Base-by-base conservation (phyloP, 495 filamentous ascomycete genomes). In the Aspergillus taichungensis region DNA sequence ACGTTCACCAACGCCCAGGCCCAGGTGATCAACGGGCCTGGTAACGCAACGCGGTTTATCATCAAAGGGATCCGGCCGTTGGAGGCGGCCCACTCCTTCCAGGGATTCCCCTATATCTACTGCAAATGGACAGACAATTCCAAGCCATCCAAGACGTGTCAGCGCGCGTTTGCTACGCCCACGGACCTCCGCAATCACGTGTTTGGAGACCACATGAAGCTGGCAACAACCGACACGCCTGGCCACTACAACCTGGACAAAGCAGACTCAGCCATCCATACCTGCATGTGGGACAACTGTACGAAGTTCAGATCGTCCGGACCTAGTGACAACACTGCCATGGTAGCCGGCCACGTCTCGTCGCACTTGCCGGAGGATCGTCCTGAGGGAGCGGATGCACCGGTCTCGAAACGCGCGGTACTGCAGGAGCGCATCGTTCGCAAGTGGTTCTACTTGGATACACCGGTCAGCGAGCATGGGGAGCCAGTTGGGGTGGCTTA, bases 41-140 rank as follows among this genome's bases (percentile, higher is more conserved):
- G 62, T 36, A 59, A 63, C 6, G 82, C 85, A 43, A 70, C 66
- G 11, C 87, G 87, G 47, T 97, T 95, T 64, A 94, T 96, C 49
- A 97, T 99, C 60, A 85, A 85, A 53, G 92, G 91, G 3, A 95
- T 97, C 48, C 74, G 85, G 29, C 77, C 86, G 0, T 76, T 94
- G n/a, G 72, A 76, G 30, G 69, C 73, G 1, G 90, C 91, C 5
- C 76, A 89, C 49, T 82, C 85, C 40, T 76, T 79, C 13, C 77
- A 85, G 13, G 82, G 63, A 27, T 73, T 72, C 47, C 66, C 69
- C 24, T 82, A 79, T 47, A 57, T 63, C 13, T 76, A 71, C 35
- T 82, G 78, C 64, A 63, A 67, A 41, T 82, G 78, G 78, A 53
- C 61, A 0, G 68, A 76, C 38, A 63, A 66, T 40, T 53, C 64